Evolutionary conservation across 768 basidiomycete genomes (phyloP), one percentile per base, ranked within the genome.

Genomic region (Kwoniella europaea): DNA sequence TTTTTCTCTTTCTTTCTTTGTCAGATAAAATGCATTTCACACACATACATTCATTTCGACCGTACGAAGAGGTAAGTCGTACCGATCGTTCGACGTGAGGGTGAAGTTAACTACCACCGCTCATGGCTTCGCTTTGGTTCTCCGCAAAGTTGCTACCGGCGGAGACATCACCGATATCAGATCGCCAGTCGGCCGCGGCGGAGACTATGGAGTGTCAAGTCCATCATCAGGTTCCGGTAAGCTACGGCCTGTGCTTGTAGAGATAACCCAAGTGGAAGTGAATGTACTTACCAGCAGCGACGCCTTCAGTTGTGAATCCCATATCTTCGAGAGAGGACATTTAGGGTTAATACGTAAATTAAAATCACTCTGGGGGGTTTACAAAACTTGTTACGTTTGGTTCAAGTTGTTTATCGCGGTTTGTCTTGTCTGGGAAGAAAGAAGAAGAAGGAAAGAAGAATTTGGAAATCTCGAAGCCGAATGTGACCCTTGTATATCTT

Each of bases 231-330:
- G 18, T 18, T 15, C 12, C 18, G 46, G 46, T 50, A 50, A 50
- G 46, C 46, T 50, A 50, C 46, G 13, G 12, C 46, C 46, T 16
- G 4, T 35, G 35, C 35, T 35, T 27, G 27, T 27, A 27, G 27
- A 27, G 3, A 27, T 10, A 20, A 20, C 10, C n/a, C 16, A 29
- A 27, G 57, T 10, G 12, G 29, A 58, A 27, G 29, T 13, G 12
- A 24, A 15, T 12, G 13, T 2, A 35, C 57, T 58, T 58, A 58
- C 57, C 57, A 35, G 57, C 57, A 22, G 55, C 55, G 24, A 58
- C 57, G 18, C 57, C 57, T 35, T 58, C 57, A 58, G 57, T 29
- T 6, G 57, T 58, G 29, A 58, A 58, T 58, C 57, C 57, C 57
- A 58, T 58, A 58, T 24, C 27, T 35, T 35, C 13, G 29, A 24